Conservation (phyloP, 2,329 filamentous ascomycete species). For the Sarocladium oryzae region DNA sequence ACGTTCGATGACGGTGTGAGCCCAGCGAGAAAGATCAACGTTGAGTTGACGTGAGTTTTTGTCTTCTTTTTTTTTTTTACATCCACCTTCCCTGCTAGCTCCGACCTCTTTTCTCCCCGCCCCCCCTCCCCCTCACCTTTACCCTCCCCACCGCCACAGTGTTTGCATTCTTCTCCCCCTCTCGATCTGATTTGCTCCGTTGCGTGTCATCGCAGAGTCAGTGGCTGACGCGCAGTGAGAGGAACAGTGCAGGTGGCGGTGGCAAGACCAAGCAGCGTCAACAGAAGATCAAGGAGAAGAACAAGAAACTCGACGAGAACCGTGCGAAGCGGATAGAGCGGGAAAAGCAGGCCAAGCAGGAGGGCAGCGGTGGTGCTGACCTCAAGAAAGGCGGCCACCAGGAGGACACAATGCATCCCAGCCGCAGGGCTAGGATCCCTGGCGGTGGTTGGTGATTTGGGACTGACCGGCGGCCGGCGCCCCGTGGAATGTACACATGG, state of each 20-base stretch:
- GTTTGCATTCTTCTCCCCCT: not conserved
- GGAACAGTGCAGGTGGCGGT: slow-evolving; percentile 69
- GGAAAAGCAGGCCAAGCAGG: slow-evolving; percentile 33
- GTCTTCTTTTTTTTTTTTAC: not conserved
- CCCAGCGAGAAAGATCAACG: slow-evolving; percentile 71
- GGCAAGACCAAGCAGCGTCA: slow-evolving; percentile 66
- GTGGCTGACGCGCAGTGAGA: not conserved
- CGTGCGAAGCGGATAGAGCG: slow-evolving; percentile 41
- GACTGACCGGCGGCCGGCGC: not conserved
- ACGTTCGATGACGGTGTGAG: slow-evolving; percentile 56
- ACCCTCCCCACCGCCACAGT: too few relatives aligned
- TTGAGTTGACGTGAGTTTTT: slow-evolving; percentile 72
- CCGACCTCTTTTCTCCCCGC: slow-evolving; percentile 10
- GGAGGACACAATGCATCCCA: slow-evolving; percentile 43
- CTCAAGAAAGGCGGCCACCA: slow-evolving; percentile 19
- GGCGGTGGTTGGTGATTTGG: not conserved
- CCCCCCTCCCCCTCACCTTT: too few relatives aligned
- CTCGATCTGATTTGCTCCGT: not conserved
- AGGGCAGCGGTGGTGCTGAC: slow-evolving; percentile 15
- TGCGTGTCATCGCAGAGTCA: not conserved
- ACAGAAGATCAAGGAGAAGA: slow-evolving; percentile 78
- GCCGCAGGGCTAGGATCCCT: slow-evolving; percentile 32
- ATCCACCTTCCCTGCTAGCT: not conserved
- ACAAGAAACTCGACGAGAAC: slow-evolving; percentile 72
- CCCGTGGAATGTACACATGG: not conserved